phyloP scores from a whole-genome alignment of 768 basidiomycete species.

The Mycena vulgaris region DNA sequence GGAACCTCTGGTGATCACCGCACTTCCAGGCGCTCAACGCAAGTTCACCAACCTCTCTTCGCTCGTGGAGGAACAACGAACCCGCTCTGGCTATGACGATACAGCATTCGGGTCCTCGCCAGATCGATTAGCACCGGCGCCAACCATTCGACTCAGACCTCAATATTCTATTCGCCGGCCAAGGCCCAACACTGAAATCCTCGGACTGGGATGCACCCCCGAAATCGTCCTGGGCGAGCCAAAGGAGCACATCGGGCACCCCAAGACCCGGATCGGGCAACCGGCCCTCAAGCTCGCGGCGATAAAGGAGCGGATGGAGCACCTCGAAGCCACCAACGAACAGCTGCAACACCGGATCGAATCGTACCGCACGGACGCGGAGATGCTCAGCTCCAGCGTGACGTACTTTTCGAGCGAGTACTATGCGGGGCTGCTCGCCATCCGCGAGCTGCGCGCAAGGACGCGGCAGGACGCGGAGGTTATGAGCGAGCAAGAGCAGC shows the following conservation, averaged over 20 bases:
- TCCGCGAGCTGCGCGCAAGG: slow-evolving; percentile 40
- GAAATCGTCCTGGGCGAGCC: slow-evolving; percentile 26
- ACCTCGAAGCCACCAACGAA: slow-evolving; percentile 48
- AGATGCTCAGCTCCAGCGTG: slow-evolving; percentile 43
- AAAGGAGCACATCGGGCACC: slow-evolving; percentile 24
- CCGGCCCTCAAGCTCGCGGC: slow-evolving; percentile 31
- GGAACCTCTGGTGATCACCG: slow-evolving; percentile 10
- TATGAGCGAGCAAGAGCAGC: slow-evolving; percentile 42
- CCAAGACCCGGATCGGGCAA: slow-evolving; percentile 21
- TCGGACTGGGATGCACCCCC: not conserved
- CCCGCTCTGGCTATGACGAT: not conserved
- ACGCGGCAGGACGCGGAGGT: slow-evolving; percentile 47
- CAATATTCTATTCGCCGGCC: slow-evolving; percentile 29
- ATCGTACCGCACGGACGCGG: slow-evolving; percentile 37
- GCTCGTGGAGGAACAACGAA: not conserved
- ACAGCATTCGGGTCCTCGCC: not conserved
- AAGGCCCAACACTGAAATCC: slow-evolving; percentile 23
- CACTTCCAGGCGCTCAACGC: not conserved
- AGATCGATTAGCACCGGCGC: not conserved
- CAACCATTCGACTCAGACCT: slow-evolving; percentile 18
- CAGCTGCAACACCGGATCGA: slow-evolving; percentile 32
- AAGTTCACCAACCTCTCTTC: not conserved
- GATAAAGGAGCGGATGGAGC: slow-evolving; percentile 34
- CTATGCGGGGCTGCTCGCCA: slow-evolving; percentile 43
- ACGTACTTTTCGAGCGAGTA: slow-evolving; percentile 45